phyloP scores from a whole-genome alignment of 768 basidiomycete species.

The Tricholoma furcatifolium region DNA sequence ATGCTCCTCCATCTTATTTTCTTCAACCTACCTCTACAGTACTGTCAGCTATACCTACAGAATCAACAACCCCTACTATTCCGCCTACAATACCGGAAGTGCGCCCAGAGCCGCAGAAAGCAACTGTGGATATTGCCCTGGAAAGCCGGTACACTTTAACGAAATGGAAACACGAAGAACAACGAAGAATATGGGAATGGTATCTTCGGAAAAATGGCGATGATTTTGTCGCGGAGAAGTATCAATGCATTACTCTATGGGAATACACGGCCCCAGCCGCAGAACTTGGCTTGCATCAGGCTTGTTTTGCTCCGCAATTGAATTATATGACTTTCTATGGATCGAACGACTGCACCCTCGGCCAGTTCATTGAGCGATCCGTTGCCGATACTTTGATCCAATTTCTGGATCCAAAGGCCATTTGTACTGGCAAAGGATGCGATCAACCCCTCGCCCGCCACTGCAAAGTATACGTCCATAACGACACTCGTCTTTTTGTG shows the following conservation, averaged over 20 bases:
- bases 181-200: constrained; percentile 93
- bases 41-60: constrained; percentile 21
- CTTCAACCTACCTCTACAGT: constrained; percentile 16
- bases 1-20: constrained; percentile 34
- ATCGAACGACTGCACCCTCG: constrained; percentile 88
- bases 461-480: constrained; percentile 89
- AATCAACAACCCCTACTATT: neutral
- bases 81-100: constrained; percentile 25
- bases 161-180: constrained; percentile 83
- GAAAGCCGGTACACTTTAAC: constrained; percentile 71
- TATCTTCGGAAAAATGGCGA: constrained; percentile 84
- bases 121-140: constrained; percentile 64
- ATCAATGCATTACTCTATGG: constrained; percentile 83
- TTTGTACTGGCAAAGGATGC: constrained; percentile 84
- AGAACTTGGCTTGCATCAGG: constrained; percentile 63
- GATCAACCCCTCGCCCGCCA: constrained; percentile 79
- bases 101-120: constrained; percentile 50
- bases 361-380: constrained; percentile 86
- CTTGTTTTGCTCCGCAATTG: constrained; percentile 76
- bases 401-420: constrained; percentile 69
- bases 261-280: constrained; percentile 77
- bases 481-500: constrained; percentile 77
- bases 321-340: constrained; percentile 87
- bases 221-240: constrained; percentile 89
- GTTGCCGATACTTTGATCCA: constrained; percentile 67